Evolutionary conservation across 768 basidiomycete genomes (phyloP), one percentile per base, ranked within the genome.

Genomic region (Boletus patriciae): DNA sequence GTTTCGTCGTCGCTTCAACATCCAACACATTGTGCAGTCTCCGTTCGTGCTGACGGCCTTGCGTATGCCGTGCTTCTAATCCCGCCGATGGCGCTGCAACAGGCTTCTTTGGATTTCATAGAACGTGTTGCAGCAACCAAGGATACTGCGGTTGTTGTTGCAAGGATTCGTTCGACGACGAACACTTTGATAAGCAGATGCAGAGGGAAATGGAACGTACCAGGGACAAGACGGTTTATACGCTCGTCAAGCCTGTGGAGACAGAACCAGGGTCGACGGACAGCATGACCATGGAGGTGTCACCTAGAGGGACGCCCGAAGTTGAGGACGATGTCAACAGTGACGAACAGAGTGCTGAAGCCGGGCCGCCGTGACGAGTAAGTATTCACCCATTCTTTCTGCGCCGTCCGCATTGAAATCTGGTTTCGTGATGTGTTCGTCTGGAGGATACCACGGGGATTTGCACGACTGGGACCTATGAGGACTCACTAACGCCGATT

Each of bases 61-160:
- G 29, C 6, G 11, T n/a, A 46, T 41, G 1, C 18, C 15, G 9
- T 23, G 29, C n/a, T 51, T 38, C 34, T 57, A 51, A 47, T 42
- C n/a, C 23, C 34, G 1, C 9, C 27, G 16, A 46, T 23, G 29
- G 31, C 5, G 18, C n/a, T 33, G 21, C n/a, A 15, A 21, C 34
- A 64, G 60, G 55, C 2, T 38, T 51, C 10, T 44, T 58, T 21
- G 58, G 61, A 16, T 37, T 59, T 36, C 47, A 45, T 34, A 56
- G 42, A 42, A 43, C 19, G 12, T 63, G 57, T 31, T 69, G 53
- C 38, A 57, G 55, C 42, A 21, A 55, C 23, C 57, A 52, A 23
- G 58, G 66, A 11, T 67, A 33, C 37, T 69, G 57, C 21, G 59
- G 67, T 9, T 55, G 54, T 53, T 66, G 58, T 46, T 61, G 57